phyloP scores from a whole-genome alignment of 495 filamentous ascomycete genomes.

The Bacidia rubella region DNA sequence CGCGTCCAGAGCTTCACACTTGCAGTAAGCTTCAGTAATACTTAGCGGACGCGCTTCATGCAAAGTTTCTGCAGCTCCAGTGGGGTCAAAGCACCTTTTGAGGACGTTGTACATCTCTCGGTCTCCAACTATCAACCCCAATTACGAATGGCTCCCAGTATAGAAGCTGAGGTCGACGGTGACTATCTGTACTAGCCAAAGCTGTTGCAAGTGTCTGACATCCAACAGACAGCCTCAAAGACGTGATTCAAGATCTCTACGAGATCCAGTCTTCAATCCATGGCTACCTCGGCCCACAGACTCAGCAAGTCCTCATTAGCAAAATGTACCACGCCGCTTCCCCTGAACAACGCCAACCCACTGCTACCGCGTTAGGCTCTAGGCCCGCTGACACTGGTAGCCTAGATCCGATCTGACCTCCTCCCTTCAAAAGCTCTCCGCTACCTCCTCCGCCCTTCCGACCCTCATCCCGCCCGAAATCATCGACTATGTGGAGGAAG shows the following conservation, averaged over 20 bases:
- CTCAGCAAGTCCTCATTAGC: constrained; percentile 44
- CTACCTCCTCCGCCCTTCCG: constrained; percentile 32
- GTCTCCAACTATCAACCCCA: background rate
- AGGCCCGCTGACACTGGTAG: background rate
- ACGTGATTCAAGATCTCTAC: constrained; percentile 77
- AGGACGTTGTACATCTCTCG: background rate
- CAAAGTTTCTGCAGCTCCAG: background rate
- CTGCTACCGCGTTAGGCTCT: background rate
- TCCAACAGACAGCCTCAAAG: constrained; percentile 43
- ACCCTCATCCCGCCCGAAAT: constrained; percentile 67
- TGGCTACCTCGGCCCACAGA: constrained; percentile 51
- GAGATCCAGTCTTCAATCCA: constrained; percentile 64
- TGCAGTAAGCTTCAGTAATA: background rate
- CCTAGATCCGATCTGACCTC: constrained; percentile 33
- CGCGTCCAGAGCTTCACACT: background rate
- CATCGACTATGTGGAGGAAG: constrained; percentile 81
- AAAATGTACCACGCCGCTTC: constrained; percentile 57
- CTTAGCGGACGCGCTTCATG: background rate
- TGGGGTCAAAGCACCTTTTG: background rate
- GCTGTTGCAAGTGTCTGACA: background rate
- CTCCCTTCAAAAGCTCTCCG: constrained; percentile 28
- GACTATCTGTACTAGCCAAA: background rate
- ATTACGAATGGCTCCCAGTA: background rate
- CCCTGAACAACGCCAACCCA: background rate
- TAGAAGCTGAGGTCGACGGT: background rate